phyloP scores from a whole-genome alignment of 164 flowering plant genomes.

The Liriodendron chinense region DNA sequence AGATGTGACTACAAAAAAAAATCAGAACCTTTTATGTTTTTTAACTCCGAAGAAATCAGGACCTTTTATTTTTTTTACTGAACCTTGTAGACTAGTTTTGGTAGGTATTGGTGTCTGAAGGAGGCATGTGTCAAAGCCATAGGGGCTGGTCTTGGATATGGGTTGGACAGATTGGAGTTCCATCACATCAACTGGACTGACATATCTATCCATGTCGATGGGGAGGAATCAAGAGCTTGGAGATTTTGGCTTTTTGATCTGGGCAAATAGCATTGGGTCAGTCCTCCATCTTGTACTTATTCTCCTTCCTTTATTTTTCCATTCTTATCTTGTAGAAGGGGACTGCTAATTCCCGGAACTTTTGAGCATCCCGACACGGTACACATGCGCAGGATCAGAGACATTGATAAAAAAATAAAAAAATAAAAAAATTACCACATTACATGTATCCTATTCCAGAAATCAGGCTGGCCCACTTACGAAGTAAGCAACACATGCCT shows the following conservation, averaged over 20 bases:
- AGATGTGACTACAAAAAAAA: not conserved
- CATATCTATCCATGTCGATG: constrained; percentile 48
- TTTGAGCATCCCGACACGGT: too few species aligned
- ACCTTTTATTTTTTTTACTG: not conserved
- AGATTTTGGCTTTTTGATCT: constrained; percentile 63
- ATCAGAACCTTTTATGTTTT: too few species aligned
- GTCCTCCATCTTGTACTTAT: constrained; percentile 3
- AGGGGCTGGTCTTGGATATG: constrained; percentile 60
- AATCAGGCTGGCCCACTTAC: too few species aligned
- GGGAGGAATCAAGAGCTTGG: constrained; percentile 51
- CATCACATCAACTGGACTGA: constrained; percentile 58
- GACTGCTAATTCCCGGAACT: too few species aligned
- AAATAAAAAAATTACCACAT: too few species aligned
- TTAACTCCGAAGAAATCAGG: too few species aligned
- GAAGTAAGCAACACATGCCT: too few species aligned
- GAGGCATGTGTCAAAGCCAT: constrained; percentile 84
- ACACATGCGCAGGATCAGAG: too few species aligned
- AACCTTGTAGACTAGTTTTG: constrained; percentile 1
- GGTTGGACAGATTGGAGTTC: constrained; percentile 63
- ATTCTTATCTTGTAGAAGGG: too few species aligned
- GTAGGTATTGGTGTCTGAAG: constrained; percentile 87
- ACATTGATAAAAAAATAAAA: too few species aligned
- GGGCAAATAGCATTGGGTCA: constrained; percentile 49
- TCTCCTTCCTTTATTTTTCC: not conserved
- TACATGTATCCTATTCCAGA: too few species aligned